phyloP scores from a whole-genome alignment of 1,284 basidiomycete species.

The Ceratobasidium sp. region DNA sequence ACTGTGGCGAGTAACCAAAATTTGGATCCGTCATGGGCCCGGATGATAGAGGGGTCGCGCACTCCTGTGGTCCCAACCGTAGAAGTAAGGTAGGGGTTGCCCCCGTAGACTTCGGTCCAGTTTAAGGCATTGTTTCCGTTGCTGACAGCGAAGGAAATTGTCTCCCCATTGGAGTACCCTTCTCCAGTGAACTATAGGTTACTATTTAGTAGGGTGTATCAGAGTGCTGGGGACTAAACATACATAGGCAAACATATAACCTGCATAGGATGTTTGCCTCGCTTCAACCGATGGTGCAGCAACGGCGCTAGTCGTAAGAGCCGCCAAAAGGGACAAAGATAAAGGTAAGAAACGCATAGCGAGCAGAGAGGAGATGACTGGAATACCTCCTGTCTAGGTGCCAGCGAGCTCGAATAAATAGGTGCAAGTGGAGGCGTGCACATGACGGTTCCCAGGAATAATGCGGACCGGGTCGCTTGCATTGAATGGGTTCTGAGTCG shows the following conservation, averaged over 20 bases:
- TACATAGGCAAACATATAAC: slow-evolving; percentile 42
- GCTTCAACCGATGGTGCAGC: slow-evolving; percentile 17
- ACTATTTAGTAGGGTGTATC: neutral
- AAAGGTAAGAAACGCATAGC: slow-evolving; percentile 14
- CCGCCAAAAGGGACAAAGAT: neutral
- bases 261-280: slow-evolving; percentile 19
- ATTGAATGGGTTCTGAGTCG: neutral
- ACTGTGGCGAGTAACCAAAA: slow-evolving; percentile 40
- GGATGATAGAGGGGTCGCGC: slow-evolving; percentile 37
- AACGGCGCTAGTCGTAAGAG: neutral
- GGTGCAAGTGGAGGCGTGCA: neutral
- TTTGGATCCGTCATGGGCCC: slow-evolving; percentile 41
- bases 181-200: slow-evolving; percentile 29
- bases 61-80: slow-evolving; percentile 39
- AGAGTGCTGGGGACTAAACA: neutral
- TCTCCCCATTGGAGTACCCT: slow-evolving; percentile 38
- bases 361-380: neutral
- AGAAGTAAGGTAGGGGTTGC: slow-evolving; percentile 34
- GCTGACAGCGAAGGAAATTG: slow-evolving; percentile 43
- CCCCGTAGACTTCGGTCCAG: slow-evolving; percentile 41
- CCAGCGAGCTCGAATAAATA: slow-evolving; percentile 11
- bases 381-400: too few relatives aligned
- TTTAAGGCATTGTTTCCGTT: slow-evolving; percentile 36
- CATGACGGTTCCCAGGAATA: neutral
- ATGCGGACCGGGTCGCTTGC: neutral